Base-by-base conservation (phyloP, 805 yeast species). In the Candida boleticola region DNA sequence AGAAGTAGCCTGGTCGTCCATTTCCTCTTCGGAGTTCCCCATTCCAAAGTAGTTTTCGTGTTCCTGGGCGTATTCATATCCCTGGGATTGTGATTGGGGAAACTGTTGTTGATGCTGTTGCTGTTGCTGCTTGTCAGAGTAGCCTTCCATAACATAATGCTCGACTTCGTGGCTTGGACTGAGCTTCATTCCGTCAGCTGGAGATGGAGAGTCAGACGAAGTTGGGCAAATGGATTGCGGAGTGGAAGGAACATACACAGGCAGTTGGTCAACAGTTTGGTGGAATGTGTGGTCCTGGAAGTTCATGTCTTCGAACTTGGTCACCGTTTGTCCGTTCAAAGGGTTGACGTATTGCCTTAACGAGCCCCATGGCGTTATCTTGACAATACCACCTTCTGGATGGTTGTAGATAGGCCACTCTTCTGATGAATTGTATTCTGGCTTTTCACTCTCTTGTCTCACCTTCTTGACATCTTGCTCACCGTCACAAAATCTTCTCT, bases 281-380 rank as follows among this genome's bases (percentile, higher is more conserved):
- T 36, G 38, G 29, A 41, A 51, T 17, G 45, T 45, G 42, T 56
- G 55, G 37, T 61, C 65, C 26, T 47, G 56, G 41, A 61, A 61
- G 14, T 51, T 42, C 46, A 50, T 55, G 50, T 76, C 74, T 53
- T 79, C 83, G 42, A 79, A 71, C 32, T 68, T 64, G 39, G 78
- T 69, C 23, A 73, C 64, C 44, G 62, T 54, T 37, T 73, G 71
- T 40, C 79, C 79, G 36, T 68, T 68, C 25, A 64, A 66, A 26
- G 58, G 52, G 40, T 70, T 60, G 21, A 64, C 66, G 50, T 54
- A 66, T 46, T 69, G 73, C 47, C 84, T 62, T 31, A 79, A 62
- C 37, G 79, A 76, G n/a, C 85, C 85, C 64, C 81, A 71, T 19
- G 85, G 84, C 1, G 84, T 79, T 43, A 79, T 74, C 54, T 79